Base-by-base conservation (phyloP, 2,329 filamentous ascomycete species). In the Lizonia empirigonia region DNA sequence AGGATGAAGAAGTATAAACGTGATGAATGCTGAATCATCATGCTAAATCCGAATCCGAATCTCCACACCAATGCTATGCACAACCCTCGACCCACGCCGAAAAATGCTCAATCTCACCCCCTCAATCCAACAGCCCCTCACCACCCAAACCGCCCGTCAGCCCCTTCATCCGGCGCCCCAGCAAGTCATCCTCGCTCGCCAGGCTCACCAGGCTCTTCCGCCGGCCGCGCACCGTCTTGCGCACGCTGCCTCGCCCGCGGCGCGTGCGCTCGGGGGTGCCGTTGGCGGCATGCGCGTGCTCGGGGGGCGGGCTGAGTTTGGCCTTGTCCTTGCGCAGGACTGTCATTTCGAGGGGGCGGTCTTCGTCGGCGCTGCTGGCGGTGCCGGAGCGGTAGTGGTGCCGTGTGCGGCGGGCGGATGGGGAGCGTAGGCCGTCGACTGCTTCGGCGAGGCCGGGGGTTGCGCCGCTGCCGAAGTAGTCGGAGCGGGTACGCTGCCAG, bases 311-410 rank as follows among this genome's bases (percentile, higher is more conserved):
- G 5, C 38, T 39, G 23, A 59, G 64, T 30, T 55, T 63, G 32
- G 50, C 35, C 37, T 62, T 68, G 7, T 50, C 56, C 41, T 64
- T 69, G 1, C 44, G 24, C 32, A 72, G 48, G 5, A 75, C 64
- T 8, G 82, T 85, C 78, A 96, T 96, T 73, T 96, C 92, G 8
- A 97, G 72, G 3, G 90, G 89, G 16, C 79, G 76, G 44, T 95
- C 91, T 57, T 96, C 91, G 26, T 94, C 90, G 0, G 85, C 89
- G 9, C 86, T 88, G 12, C 78, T 89, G 73, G 84, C 88, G 0
- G 77, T 81, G 50, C 76, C 73, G 7, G 65, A 65, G 7, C 78
- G 73, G 44, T 77, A 74, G 63, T 84, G 80, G 59, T 81, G 77
- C 39, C 70, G 62, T 60, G 20, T 70, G 60, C 30, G 69, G 20